Conservation (phyloP, 1,284 basidiomycete species). For the Cystobasidium slooffiae region DNA sequence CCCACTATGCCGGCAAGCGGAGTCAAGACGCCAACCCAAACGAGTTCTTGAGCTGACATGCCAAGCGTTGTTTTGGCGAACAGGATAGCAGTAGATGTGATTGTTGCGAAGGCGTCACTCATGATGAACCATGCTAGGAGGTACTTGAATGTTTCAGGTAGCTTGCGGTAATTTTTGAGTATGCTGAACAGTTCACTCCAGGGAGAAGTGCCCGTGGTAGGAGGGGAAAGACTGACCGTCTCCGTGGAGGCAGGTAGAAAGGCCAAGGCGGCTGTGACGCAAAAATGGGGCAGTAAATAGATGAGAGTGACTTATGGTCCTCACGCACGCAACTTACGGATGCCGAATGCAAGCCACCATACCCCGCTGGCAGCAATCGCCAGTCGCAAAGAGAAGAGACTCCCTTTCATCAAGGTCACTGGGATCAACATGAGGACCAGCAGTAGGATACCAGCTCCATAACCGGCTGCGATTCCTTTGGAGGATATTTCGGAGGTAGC, state of each 20-base stretch:
- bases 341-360: slow-evolving; percentile 46
- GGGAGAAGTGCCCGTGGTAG: slow-evolving; percentile 15
- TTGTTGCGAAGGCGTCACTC: slow-evolving; percentile 70
- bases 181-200: slow-evolving; percentile 45
- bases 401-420: slow-evolving; percentile 62
- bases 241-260: slow-evolving; percentile 37
- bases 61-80: slow-evolving; percentile 79
- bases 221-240: neutral
- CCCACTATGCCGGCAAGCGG: slow-evolving; percentile 73
- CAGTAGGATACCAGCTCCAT: slow-evolving; percentile 70
- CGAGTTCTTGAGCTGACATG: slow-evolving; percentile 71
- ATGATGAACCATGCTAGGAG: slow-evolving; percentile 89
- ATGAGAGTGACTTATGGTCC: slow-evolving; percentile 25
- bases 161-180: slow-evolving; percentile 45
- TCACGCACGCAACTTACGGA: slow-evolving; percentile 40
- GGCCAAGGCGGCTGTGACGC: slow-evolving; percentile 22
- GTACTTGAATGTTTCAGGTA: slow-evolving; percentile 72
- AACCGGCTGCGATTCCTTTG: slow-evolving; percentile 79
- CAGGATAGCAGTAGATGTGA: slow-evolving; percentile 78
- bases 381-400: slow-evolving; percentile 44
- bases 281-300: neutral
- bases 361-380: slow-evolving; percentile 44
- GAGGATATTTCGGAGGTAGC: slow-evolving; percentile 76
- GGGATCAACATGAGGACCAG: slow-evolving; percentile 73
- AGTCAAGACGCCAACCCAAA: slow-evolving; percentile 70